Evolutionary conservation across 73 alveolate genomes (phyloP), one percentile per base, ranked within the genome.

Genomic region (Paramecium octaurelia): DNA sequence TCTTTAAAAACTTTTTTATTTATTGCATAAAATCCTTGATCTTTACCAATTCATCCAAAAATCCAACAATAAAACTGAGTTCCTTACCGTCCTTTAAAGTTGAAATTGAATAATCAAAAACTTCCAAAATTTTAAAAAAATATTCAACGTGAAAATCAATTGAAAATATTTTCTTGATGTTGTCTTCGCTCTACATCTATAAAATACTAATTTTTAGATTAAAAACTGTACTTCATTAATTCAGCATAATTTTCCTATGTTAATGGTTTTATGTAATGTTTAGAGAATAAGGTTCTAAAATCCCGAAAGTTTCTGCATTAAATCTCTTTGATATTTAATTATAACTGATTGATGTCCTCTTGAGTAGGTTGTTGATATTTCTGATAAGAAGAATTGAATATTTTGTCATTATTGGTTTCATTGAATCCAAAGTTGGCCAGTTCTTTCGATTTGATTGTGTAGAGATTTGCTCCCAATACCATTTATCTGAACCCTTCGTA

Each of bases 401-500:
- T 36, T 75, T 75, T 75, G 2, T 75, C 57, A 36, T 75, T 75
- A 21, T 75, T 31, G 5, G 31, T 3, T 68, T 68, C 21, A 27
- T 12, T 31, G 4, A 68, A 68, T 36, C 38, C 88, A 34, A 75
- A 40, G 21, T 75, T 75, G 16, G 38, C 35, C 18, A 87, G 58
- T 68, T 87, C 93, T 35, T 87, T 87, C 5, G 93, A 87, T 87
- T 87, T 87, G 3, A 87, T 87, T 34, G 64, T 16, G 69, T 64
- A 87, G 21, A 87, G 48, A 64, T 87, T 73, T 20, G 93, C 93
- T 5, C 93, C 93, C 20, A 87, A 64, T 43, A 87, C 93, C 93
- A 87, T 87, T 38, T 87, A 87, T 68, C 93, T 87, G 42, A 87
- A 87, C 38, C 93, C 93, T 58, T 68, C 93, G 40, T 87, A 87